Percentiles rank a stretch among this genome's conserved stretches.
phyloP scores from a whole-genome alignment of 257 asterid species.

The Jaltomata sinuosa region DNA sequence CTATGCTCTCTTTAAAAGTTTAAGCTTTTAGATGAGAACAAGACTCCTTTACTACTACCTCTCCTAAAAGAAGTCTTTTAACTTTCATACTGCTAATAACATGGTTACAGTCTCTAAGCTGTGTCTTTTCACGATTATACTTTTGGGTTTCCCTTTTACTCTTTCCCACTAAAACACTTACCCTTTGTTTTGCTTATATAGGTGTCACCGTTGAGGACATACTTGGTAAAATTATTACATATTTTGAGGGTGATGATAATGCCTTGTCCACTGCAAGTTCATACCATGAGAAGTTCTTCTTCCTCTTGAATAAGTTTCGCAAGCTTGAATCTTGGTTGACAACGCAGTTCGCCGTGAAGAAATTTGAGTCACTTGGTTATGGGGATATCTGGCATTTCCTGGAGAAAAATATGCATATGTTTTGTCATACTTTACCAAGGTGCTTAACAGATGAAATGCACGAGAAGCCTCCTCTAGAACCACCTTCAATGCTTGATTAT shows the following conservation, averaged over 20 bases:
- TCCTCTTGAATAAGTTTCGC: constrained; percentile 52
- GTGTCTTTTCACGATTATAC: background rate
- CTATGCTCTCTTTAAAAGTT: background rate
- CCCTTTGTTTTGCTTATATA: constrained; percentile 10
- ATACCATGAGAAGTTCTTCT: constrained; percentile 29
- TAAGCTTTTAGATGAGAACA: background rate
- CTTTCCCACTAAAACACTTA: background rate
- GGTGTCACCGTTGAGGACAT: constrained; percentile 59
- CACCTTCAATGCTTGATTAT: constrained; percentile 61
- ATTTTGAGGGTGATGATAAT: constrained; percentile 41
- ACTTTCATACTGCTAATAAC: background rate
- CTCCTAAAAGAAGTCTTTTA: background rate
- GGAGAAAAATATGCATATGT: constrained; percentile 46
- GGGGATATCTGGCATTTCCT: constrained; percentile 65
- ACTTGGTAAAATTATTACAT: constrained; percentile 41
- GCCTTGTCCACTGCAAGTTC: constrained; percentile 12
- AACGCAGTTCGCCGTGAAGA: constrained; percentile 31
- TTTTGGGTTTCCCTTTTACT: constrained; percentile 1
- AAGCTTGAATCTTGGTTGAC: constrained; percentile 65
- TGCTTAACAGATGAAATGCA: constrained; percentile 29
- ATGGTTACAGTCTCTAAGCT: background rate
- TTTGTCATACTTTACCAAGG: constrained; percentile 45
- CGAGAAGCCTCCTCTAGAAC: constrained; percentile 45
- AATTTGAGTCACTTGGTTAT: constrained; percentile 71
- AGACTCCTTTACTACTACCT: background rate